phyloP scores from a whole-genome alignment of 1,284 basidiomycete genomes.

The Pascua sp. region DNA sequence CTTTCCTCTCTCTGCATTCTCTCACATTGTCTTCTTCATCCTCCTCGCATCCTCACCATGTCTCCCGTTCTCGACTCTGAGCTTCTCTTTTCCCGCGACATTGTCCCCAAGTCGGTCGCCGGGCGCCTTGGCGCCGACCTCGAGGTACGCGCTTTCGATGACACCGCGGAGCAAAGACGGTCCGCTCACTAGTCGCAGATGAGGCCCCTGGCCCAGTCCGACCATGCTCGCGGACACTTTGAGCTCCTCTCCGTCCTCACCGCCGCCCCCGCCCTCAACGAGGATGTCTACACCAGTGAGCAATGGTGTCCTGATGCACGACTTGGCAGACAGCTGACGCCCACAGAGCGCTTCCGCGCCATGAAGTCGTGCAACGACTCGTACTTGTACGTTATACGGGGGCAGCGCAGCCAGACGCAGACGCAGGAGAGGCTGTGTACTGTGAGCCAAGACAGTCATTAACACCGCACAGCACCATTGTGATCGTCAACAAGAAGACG shows the following conservation, averaged over 20 bases:
- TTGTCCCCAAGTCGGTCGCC: conserved; percentile 29
- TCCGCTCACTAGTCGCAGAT: conserved; percentile 55
- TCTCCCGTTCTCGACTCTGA: conserved; percentile 10
- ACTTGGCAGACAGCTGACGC: not conserved
- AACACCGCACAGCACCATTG: conserved; percentile 55
- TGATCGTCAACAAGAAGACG: conserved; percentile 69
- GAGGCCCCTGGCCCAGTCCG: conserved; percentile 86
- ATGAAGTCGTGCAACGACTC: conserved; percentile 54
- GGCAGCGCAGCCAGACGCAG: no score
- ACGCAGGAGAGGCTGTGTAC: no score
- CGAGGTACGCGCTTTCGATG: conserved; percentile 15
- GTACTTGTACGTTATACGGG: conserved; percentile 61
- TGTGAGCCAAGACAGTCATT: no score
- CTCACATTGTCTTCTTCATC: not conserved
- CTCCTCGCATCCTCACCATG: conserved; percentile 2
- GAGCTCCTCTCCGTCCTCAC: conserved; percentile 78
- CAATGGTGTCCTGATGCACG: no score
- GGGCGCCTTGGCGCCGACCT: conserved; percentile 29
- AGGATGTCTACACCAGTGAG: conserved; percentile 57
- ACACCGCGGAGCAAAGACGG: not conserved
- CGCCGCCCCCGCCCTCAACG: conserved; percentile 67
- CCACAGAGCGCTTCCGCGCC: conserved; percentile 58
- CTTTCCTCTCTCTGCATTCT: not conserved
- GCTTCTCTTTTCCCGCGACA: conserved; percentile 32
- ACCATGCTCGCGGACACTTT: conserved; percentile 79